These are phyloP conservation scores for Botrytis squamosa DNA, from an alignment of 2,329 filamentous ascomycete species.

Conservation along the genomic window DNA sequence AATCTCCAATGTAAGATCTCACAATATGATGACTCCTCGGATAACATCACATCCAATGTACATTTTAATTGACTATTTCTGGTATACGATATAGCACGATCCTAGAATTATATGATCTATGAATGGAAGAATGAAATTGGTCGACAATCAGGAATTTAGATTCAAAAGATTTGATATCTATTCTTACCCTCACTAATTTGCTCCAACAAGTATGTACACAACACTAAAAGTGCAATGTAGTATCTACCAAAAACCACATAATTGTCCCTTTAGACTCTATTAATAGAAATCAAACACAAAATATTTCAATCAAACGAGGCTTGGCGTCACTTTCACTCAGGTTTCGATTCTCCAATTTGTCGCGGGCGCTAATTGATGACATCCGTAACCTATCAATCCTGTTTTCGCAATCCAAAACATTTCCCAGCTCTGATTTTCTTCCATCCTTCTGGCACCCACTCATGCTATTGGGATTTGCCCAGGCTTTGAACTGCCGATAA, in stretches of 20 bases:
- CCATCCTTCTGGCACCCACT: constrained; percentile 11
- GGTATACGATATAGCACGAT: not conserved
- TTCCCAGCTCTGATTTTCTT: not conserved
- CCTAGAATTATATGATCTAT: not conserved
- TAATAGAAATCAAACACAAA: not conserved
- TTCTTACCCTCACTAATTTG: not conserved
- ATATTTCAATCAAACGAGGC: not conserved
- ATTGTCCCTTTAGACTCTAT: not conserved
- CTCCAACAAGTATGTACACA: not conserved
- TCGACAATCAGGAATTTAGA: not conserved
- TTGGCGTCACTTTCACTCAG: not conserved
- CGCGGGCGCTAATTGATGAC: constrained; percentile 20
- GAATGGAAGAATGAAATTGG: not conserved
- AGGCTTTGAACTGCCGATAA: not conserved
- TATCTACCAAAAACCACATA: not conserved
- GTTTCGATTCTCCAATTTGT: not conserved
- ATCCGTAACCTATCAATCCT: constrained; percentile 11
- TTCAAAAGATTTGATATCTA: not conserved
- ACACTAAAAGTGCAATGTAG: not conserved
- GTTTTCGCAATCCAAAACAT: not conserved
- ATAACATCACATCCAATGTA: not conserved
- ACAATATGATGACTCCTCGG: not conserved
- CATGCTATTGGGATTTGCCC: not conserved
- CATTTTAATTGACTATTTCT: not conserved
- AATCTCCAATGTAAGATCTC: not conserved